Conservation (phyloP, 202 grass and related monocot genomes). For the Carex sylvatica region DNA sequence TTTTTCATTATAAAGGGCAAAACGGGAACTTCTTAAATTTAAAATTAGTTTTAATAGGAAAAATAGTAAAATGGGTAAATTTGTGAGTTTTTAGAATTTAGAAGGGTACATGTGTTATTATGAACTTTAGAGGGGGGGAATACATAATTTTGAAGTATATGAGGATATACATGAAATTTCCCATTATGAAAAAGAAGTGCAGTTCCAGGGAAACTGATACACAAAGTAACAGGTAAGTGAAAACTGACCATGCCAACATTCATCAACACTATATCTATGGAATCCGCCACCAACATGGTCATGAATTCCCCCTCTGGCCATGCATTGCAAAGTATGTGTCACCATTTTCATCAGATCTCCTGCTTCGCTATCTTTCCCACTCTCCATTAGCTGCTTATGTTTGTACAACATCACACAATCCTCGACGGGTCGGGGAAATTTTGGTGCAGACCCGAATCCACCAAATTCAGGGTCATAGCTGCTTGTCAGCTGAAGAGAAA, state of each 20-base stretch:
- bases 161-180: no score
- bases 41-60: no score
- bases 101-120: no score
- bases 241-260: slow-evolving; percentile 78
- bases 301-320: slow-evolving; percentile 92
- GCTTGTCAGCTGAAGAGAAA: slow-evolving; percentile 42
- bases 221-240: not conserved
- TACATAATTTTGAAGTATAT: no score
- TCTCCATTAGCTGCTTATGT: slow-evolving; percentile 55
- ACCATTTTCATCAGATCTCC: slow-evolving; percentile 67
- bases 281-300: slow-evolving; percentile 92
- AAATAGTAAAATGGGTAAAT: no score
- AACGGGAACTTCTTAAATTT: no score
- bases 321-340: slow-evolving; percentile 71
- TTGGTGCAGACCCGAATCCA: slow-evolving; percentile 85
- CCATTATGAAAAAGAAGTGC: no score
- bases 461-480: slow-evolving; percentile 83
- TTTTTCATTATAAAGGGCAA: no score
- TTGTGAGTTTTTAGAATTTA: no score
- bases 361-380: slow-evolving; percentile 47
- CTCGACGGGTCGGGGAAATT: slow-evolving; percentile 93
- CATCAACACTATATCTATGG: slow-evolving; percentile 96
- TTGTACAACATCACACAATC: slow-evolving; percentile 78
- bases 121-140: no score
- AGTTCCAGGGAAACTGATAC: not conserved